Conservation (phyloP, 108 stramenopile genomes). For the Stephanodiscus minutulus region DNA sequence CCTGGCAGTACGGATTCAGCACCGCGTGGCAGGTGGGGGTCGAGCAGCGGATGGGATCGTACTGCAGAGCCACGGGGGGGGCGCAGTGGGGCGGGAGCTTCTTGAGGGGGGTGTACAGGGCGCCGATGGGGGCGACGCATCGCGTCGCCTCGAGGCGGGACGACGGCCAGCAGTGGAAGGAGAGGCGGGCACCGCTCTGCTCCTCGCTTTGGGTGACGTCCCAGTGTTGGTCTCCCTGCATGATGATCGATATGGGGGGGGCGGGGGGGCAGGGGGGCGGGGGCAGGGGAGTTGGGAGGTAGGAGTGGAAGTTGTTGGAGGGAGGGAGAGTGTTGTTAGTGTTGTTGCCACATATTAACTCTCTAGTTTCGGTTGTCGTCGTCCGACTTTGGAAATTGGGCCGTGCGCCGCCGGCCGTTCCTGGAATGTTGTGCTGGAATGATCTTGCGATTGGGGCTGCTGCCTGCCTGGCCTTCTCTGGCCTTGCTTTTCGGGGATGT, state of each 20-base stretch:
- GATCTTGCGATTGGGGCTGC: too few species aligned
- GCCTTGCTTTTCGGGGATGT: too few species aligned
- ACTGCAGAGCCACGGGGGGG: conserved; percentile 87
- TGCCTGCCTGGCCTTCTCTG: too few species aligned
- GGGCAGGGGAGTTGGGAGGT: too few species aligned
- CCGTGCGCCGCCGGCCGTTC: too few species aligned
- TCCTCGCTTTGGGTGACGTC: conserved; percentile 85
- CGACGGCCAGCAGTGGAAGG: conserved; percentile 97
- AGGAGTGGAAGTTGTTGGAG: too few species aligned
- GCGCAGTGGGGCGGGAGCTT: conserved; percentile 75
- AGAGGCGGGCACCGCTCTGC: conserved; percentile 89
- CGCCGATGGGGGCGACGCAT: conserved; percentile 96
- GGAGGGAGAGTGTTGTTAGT: too few species aligned
- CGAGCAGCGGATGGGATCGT: conserved; percentile 98
- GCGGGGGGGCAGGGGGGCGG: too few species aligned
- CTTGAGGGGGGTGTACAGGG: conserved; percentile 98
- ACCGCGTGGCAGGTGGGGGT: conserved; percentile 92
- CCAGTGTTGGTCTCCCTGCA: conserved; percentile 80
- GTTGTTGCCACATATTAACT: too few species aligned
- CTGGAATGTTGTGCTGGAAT: too few species aligned
- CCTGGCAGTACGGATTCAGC: conserved; percentile 96
- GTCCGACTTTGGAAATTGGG: too few species aligned
- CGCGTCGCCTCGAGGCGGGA: conserved; percentile 95
- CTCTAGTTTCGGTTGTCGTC: too few species aligned
- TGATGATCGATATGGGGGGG: conserved; percentile 6